phyloP scores from a whole-genome alignment of 2,329 filamentous ascomycete genomes.

The Cytospora schulzeri region DNA sequence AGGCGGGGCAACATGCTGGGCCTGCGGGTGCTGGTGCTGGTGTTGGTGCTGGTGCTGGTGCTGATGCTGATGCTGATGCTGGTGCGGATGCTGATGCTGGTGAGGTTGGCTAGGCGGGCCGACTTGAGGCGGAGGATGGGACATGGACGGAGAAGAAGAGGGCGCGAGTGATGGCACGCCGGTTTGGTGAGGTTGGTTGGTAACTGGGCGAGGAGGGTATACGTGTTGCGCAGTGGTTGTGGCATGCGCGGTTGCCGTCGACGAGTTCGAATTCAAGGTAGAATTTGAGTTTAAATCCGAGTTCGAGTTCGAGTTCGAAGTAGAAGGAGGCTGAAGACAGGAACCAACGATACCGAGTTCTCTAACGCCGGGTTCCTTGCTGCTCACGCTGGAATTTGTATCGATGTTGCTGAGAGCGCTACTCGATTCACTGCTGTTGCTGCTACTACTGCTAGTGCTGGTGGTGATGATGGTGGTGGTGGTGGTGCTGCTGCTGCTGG shows the following conservation, averaged over 20 bases:
- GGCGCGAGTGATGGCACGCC: conserved; percentile 17
- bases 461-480: too few species aligned
- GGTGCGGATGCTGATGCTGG: conserved; percentile 23
- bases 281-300: neutral
- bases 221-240: conserved; percentile 5
- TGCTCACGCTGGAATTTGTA: conserved; percentile 2
- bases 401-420: conserved; percentile 11
- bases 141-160: conserved; percentile 26
- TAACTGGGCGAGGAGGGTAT: neutral
- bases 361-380: conserved; percentile 3
- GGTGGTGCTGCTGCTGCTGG: conserved; percentile 10
- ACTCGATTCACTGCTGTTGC: neutral
- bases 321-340: neutral
- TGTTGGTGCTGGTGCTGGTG: conserved; percentile 23
- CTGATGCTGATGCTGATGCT: conserved; percentile 25
- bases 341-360: conserved; percentile 23
- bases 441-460: neutral
- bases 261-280: conserved; percentile 5
- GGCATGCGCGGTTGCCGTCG: conserved; percentile 6
- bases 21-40: conserved; percentile 23
- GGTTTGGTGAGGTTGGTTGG: neutral
- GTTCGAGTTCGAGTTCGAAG: neutral
- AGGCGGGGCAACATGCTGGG: conserved; percentile 17
- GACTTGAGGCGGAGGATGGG: conserved; percentile 21
- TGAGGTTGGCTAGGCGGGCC: conserved; percentile 27